phyloP scores from a whole-genome alignment of 2,329 filamentous ascomycete genomes.

The Fusarium sp. region DNA sequence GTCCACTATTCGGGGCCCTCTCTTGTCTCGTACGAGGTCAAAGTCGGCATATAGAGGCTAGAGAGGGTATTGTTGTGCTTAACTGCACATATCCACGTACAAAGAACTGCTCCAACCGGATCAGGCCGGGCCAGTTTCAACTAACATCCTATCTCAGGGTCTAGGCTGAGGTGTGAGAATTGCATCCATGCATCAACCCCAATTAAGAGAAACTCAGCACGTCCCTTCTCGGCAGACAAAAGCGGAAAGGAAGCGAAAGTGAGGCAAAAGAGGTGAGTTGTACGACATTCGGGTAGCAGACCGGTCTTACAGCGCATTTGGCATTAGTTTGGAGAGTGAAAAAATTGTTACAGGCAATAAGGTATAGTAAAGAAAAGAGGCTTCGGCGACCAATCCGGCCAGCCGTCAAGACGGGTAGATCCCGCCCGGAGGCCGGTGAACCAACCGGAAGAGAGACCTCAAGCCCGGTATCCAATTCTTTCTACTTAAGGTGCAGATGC shows the following conservation, averaged over 20 bases:
- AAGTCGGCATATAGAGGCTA: neutral
- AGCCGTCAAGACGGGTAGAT: conserved; percentile 36
- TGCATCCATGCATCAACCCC: conserved; percentile 3
- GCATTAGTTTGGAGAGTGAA: conserved; percentile 3
- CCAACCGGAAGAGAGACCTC: conserved; percentile 31
- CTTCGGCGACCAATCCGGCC: conserved; percentile 31
- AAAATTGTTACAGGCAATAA: neutral
- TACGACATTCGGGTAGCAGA: conserved; percentile 4
- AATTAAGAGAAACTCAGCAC: conserved; percentile 14
- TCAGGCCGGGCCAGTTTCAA: conserved; percentile 16
- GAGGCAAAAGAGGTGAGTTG: conserved; percentile 9
- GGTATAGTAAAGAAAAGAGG: neutral
- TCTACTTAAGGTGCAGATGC: conserved; percentile 20
- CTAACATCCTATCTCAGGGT: conserved; percentile 15
- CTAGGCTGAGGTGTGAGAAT: conserved; percentile 1
- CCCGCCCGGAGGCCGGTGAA: conserved; percentile 9
- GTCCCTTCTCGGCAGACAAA: neutral
- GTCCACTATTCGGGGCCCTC: conserved; percentile 1
- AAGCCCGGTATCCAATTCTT: conserved; percentile 19
- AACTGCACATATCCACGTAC: neutral
- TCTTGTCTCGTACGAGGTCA: neutral
- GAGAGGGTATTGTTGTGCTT: neutral
- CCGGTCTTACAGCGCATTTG: conserved; percentile 4
- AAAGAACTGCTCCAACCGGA: conserved; percentile 10
- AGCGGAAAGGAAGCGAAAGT: conserved; percentile 2